Percentiles rank a stretch among this genome's conserved stretches.
Evolutionary conservation across 2,329 filamentous ascomycete species (phyloP).

Genomic region (Botryosphaeria dothidea): DNA sequence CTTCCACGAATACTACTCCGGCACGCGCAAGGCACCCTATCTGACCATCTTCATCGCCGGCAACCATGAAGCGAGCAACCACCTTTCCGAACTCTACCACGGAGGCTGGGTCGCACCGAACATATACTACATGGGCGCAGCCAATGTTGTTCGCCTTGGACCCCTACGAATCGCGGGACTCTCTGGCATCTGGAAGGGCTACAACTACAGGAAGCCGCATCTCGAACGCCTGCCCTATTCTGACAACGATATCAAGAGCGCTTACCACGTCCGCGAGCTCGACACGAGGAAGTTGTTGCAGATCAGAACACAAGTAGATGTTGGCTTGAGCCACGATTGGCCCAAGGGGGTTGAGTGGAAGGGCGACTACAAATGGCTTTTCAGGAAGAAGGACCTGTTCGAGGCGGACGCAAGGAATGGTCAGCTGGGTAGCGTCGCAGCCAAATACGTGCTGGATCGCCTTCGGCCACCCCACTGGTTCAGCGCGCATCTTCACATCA

Average conservation of each 20-base stretch:
- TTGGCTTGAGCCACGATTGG: constrained; percentile 96
- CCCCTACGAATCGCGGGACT: constrained; percentile 84
- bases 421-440: constrained; percentile 76
- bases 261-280: constrained; percentile 87
- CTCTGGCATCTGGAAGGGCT: constrained; percentile 93
- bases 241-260: constrained; percentile 70
- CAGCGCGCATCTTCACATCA: constrained; percentile 84
- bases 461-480: constrained; percentile 89
- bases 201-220: constrained; percentile 82
- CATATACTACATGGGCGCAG: constrained; percentile 94
- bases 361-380: constrained; percentile 70
- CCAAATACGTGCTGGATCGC: constrained; percentile 76
- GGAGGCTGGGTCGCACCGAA: constrained; percentile 96
- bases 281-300: constrained; percentile 89
- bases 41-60: constrained; percentile 90
- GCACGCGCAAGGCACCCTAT: constrained; percentile 74
- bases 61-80: constrained; percentile 91
- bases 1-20: constrained; percentile 93
- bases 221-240: constrained; percentile 85
- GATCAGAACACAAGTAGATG: constrained; percentile 81
- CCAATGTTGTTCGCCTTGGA: constrained; percentile 82
- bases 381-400: constrained; percentile 73
- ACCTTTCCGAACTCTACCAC: constrained; percentile 91
- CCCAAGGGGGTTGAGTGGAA: constrained; percentile 78
- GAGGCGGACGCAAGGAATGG: constrained; percentile 73